A percentile compares a stretch with the other conserved stretches of the same genome.
phyloP scores from a whole-genome alignment of 345 rosid genomes.

The Populus deltoides region DNA sequence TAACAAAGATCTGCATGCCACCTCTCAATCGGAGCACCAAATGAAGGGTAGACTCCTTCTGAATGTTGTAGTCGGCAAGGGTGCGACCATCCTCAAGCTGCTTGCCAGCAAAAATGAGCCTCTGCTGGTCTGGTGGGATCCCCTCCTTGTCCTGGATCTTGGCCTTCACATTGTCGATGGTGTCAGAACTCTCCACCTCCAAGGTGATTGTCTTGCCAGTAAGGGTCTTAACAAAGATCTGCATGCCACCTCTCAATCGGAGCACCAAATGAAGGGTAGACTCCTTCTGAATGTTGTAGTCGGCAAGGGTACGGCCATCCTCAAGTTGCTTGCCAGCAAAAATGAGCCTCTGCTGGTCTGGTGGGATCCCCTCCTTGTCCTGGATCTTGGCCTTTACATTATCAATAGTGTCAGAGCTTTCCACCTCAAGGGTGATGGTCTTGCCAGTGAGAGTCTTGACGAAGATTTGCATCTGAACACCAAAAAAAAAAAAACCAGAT shows the following conservation, averaged over 20 bases:
- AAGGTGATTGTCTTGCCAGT: neutral
- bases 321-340: conserved; percentile 30
- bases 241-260: conserved; percentile 29
- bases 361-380: conserved; percentile 30
- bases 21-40: conserved; percentile 28
- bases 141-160: conserved; percentile 35
- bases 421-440: too few species aligned
- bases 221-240: neutral
- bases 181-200: conserved; percentile 17
- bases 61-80: conserved; percentile 24
- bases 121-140: conserved; percentile 25
- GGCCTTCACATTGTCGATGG: conserved; percentile 28
- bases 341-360: conserved; percentile 27
- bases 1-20: conserved; percentile 40
- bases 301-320: conserved; percentile 24
- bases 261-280: conserved; percentile 25
- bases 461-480: conserved; percentile 7
- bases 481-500: too few species aligned
- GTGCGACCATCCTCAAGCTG: conserved; percentile 28
- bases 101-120: conserved; percentile 29
- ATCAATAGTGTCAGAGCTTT: conserved; percentile 28
- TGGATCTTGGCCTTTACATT: conserved; percentile 32
- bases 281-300: conserved; percentile 27
- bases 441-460: conserved; percentile 3
- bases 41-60: conserved; percentile 26